Conservation (phyloP, 139 green algal genomes). For the Ostreobium quekettii region DNA sequence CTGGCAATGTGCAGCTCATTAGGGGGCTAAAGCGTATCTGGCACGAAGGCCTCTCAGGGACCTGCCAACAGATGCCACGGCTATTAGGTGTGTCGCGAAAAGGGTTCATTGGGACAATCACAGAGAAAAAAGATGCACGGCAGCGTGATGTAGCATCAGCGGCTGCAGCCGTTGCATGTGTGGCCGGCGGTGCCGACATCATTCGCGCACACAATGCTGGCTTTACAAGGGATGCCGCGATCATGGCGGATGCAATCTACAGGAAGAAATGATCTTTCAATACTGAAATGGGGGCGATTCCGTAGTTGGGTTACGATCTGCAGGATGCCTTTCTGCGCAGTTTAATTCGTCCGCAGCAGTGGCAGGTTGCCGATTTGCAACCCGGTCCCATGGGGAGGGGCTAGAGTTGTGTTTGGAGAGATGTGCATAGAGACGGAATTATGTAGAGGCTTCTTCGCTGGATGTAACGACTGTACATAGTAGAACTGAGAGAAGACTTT, state of each 20-base stretch:
- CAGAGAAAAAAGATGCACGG: constrained; percentile 23
- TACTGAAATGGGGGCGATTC: no score
- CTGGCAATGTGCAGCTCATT: constrained; percentile 61
- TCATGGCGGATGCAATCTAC: constrained; percentile 59
- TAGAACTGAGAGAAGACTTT: no score
- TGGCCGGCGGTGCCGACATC: constrained; percentile 59
- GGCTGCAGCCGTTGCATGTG: constrained; percentile 27
- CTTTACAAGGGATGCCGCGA: constrained; percentile 44
- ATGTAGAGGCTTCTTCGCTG: no score
- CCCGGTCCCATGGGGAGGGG: no score
- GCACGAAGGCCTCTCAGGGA: constrained; percentile 19
- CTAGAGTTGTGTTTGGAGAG: no score
- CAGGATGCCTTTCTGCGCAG: no score
- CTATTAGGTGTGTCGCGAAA: constrained; percentile 76
- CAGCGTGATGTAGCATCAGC: constrained; percentile 46
- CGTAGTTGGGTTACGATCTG: no score
- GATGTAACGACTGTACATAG: no score
- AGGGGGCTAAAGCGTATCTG: constrained; percentile 41
- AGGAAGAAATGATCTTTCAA: no score
- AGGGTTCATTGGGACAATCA: constrained; percentile 63
- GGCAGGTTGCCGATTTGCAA: no score
- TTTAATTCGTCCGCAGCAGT: no score
- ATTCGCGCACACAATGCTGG: constrained; percentile 75
- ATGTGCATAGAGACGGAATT: no score
- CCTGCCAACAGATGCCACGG: constrained; percentile 40